Conservation (phyloP, 169 alveolate genomes). For the Pseudocohnilembus persalinus region DNA sequence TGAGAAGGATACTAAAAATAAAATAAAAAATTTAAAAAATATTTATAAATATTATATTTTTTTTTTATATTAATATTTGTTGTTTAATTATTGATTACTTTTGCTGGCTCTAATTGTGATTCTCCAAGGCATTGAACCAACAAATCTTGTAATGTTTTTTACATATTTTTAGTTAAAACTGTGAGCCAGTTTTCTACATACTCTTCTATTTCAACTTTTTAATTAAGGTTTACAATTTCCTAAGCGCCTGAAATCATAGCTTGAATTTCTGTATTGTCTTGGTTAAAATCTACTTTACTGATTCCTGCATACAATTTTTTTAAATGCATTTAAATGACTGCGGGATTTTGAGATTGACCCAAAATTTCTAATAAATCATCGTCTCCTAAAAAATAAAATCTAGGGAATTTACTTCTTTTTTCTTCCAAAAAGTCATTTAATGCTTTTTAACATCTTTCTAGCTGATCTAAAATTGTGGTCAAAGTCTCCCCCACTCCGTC, state of each 20-base stretch:
- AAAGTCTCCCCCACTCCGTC: slow-evolving; percentile 86
- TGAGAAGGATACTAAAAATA: slow-evolving; percentile 88
- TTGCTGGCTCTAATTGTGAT: slow-evolving; percentile 67
- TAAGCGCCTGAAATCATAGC: slow-evolving; percentile 84
- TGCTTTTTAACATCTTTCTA: slow-evolving; percentile 93
- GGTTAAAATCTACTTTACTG: slow-evolving; percentile 81
- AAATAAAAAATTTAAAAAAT: too few relatives aligned
- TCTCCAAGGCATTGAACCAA: slow-evolving; percentile 58
- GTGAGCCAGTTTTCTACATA: slow-evolving; percentile 91
- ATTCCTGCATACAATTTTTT: slow-evolving; percentile 93
- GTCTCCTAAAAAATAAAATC: slow-evolving; percentile 94
- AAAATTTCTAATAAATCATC: slow-evolving; percentile 93
- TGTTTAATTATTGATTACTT: too few relatives aligned
- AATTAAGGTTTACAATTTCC: slow-evolving; percentile 80
- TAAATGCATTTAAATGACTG: slow-evolving; percentile 89
- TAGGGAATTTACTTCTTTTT: slow-evolving; percentile 90
- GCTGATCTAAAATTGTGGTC: slow-evolving; percentile 80
- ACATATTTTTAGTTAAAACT: slow-evolving; percentile 86
- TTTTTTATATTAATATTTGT: too few relatives aligned
- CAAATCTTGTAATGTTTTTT: slow-evolving; percentile 65
- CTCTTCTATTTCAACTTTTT: slow-evolving; percentile 83
- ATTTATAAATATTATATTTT: too few relatives aligned
- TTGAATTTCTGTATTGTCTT: slow-evolving; percentile 60
- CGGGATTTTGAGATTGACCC: slow-evolving; percentile 88
- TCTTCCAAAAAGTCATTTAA: slow-evolving; percentile 91